phyloP scores from a whole-genome alignment of 2,329 filamentous ascomycete species.

The Aspergillus sp. region DNA sequence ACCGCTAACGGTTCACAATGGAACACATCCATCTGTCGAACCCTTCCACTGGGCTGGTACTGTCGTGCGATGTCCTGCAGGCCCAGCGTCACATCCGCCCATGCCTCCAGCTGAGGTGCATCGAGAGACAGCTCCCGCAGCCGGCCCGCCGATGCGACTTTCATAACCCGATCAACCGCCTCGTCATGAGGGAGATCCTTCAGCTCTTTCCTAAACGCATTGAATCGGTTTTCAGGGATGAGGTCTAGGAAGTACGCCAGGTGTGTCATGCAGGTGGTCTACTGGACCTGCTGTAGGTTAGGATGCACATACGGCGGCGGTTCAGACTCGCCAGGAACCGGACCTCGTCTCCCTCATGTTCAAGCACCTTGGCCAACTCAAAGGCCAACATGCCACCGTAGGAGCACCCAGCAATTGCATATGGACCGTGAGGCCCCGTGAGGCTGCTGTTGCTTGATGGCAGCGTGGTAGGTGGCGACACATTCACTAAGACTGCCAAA shows the following conservation, averaged over 20 bases:
- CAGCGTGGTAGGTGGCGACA: slow-evolving; percentile 38
- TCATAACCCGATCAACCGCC: slow-evolving; percentile 5
- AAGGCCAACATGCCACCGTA: slow-evolving; percentile 53
- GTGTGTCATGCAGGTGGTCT: slow-evolving; percentile 40
- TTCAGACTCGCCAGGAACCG: slow-evolving; percentile 48
- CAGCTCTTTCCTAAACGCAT: background rate
- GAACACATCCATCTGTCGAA: slow-evolving; percentile 44
- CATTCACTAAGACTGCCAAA: slow-evolving; percentile 42
- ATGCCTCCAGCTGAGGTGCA: slow-evolving; percentile 20
- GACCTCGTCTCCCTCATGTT: slow-evolving; percentile 38
- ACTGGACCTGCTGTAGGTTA: slow-evolving; percentile 43
- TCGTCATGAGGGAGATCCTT: slow-evolving; percentile 12
- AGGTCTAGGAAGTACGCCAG: slow-evolving; percentile 43
- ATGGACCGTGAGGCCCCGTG: slow-evolving; percentile 51
- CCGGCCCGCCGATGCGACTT: slow-evolving; percentile 3
- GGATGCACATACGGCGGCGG: slow-evolving; percentile 50
- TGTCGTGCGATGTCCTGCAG: slow-evolving; percentile 40
- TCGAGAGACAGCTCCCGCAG: slow-evolving; percentile 20
- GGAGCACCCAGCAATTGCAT: slow-evolving; percentile 52
- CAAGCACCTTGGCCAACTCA: slow-evolving; percentile 48
- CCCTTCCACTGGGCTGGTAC: slow-evolving; percentile 43
- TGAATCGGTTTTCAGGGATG: slow-evolving; percentile 27
- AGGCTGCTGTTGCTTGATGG: slow-evolving; percentile 46
- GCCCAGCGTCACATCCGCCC: slow-evolving; percentile 8
- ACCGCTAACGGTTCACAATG: slow-evolving; percentile 33